Percentiles rank a stretch among this genome's conserved stretches.
phyloP scores from a whole-genome alignment of 345 rosid species.

The Linum usitatissimum region DNA sequence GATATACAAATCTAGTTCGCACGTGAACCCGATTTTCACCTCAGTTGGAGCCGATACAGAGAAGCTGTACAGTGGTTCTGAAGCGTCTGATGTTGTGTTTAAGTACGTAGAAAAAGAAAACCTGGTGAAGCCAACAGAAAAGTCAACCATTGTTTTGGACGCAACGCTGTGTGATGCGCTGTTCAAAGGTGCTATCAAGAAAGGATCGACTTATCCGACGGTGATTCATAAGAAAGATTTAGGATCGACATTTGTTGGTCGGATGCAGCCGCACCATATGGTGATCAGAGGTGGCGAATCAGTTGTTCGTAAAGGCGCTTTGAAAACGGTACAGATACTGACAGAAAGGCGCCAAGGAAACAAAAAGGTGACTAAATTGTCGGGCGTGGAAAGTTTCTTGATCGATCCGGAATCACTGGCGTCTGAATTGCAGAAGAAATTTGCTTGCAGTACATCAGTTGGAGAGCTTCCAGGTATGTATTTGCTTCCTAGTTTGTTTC shows the following conservation, averaged over 20 bases:
- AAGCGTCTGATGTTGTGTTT: slow-evolving; percentile 78
- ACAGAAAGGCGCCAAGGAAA: slow-evolving; percentile 90
- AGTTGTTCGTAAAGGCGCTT: slow-evolving; percentile 67
- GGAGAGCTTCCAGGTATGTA: slow-evolving; percentile 63
- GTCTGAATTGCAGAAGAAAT: slow-evolving; percentile 93
- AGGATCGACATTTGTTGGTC: slow-evolving; percentile 49
- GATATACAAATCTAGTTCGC: slow-evolving; percentile 76
- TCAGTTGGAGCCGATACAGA: slow-evolving; percentile 69
- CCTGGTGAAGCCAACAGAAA: slow-evolving; percentile 60
- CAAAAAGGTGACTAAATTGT: slow-evolving; percentile 75
- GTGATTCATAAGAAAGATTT: slow-evolving; percentile 81
- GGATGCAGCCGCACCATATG: slow-evolving; percentile 78
- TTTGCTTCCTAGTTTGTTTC: background rate
- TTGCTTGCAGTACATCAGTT: slow-evolving; percentile 88
- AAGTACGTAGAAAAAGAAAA: slow-evolving; percentile 69
- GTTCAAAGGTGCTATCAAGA: slow-evolving; percentile 89
- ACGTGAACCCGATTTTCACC: slow-evolving; percentile 71
- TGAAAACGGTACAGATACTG: slow-evolving; percentile 73
- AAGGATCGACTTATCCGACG: slow-evolving; percentile 80
- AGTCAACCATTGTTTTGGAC: slow-evolving; percentile 64
- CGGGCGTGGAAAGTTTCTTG: slow-evolving; percentile 72
- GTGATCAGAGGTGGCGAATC: slow-evolving; percentile 67
- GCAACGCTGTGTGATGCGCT: slow-evolving; percentile 71
- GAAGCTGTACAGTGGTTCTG: slow-evolving; percentile 58
- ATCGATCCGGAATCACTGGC: slow-evolving; percentile 78